Conservation (phyloP, 306 rosid genomes). For the Ceratonia siliqua region DNA sequence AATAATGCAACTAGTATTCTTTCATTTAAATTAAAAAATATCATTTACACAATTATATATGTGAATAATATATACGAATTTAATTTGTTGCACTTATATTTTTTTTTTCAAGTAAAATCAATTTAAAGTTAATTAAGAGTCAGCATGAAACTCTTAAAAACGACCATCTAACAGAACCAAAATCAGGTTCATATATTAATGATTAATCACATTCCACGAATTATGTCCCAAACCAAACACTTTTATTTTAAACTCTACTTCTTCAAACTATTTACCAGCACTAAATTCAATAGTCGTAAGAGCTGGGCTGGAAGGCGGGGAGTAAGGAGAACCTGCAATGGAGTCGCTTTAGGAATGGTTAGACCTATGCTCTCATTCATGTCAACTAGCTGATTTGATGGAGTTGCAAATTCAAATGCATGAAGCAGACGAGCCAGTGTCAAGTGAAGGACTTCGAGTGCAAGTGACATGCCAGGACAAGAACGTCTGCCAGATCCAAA, state of each 20-base stretch:
- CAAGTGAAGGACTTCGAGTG: conserved; percentile 51
- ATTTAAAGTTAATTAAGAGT: no score
- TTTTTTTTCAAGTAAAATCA: no score
- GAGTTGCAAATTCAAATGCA: conserved; percentile 46
- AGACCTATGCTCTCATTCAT: conserved; percentile 57
- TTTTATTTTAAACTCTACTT: not conserved
- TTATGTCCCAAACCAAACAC: no score
- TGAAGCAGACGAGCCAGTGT: conserved; percentile 57
- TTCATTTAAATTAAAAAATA: no score
- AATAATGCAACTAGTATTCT: no score
- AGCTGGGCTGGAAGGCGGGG: conserved; percentile 50
- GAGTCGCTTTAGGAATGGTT: conserved; percentile 53
- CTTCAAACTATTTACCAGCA: not conserved
- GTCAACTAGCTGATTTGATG: conserved; percentile 36
- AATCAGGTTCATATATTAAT: no score
- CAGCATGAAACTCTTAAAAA: no score
- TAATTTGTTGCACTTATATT: no score
- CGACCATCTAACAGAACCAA: no score
- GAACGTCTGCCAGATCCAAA: conserved; percentile 61
- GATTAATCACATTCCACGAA: no score
- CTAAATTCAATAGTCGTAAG: conserved; percentile 29
- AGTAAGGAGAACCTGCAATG: conserved; percentile 48
- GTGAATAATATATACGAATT: no score
- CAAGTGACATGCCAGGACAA: conserved; percentile 61
- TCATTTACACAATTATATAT: no score